Base-by-base conservation (phyloP, 495 filamentous ascomycete species). In the Baudoinia panamericana region DNA sequence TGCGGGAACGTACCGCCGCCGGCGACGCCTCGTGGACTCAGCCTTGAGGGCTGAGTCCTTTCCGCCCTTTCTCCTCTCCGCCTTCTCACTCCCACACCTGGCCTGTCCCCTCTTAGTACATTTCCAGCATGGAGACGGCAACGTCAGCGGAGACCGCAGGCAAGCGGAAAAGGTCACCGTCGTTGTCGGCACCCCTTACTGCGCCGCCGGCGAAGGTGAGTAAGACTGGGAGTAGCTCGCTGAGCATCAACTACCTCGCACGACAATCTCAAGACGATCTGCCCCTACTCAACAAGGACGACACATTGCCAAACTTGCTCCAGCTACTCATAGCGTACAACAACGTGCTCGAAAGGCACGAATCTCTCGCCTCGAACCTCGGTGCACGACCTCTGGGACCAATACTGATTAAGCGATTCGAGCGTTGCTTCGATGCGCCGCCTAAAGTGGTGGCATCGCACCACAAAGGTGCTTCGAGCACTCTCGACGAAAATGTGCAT, bases 371-470 rank as follows among this genome's bases (percentile, higher is more conserved):
- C 30, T 75, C 77, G 36, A 90, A 86, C 53, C 68, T 93, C 13
- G 84, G 84, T 52, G 84, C 83, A 30, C 79, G 83, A 39, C 81
- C 85, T 11, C 68, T 85, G 9, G 83, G 80, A 5, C 82, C 83
- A 24, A 82, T 86, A 27, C 63, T 92, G 37, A 73, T 90, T 39
- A 82, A 85, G 60, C 78, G 82, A 24, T 84, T 92, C 58, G 83
- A 92, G 60, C 71, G 82, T 26, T 63, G 86, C 9, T 92, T 93
- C 50, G 84, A 90, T 44, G 83, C 81, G 0, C 73, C 77, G 16
- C 84, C 84, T 38, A 72, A 68, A 21, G 75, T 84, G 5, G 67
- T 79, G 26, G 78, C 72, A 30, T 65, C 70, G 25, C 70, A 78
- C 53, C 72, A 70, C 39, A 77, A 78, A 46, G 75, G 80, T 27